Evolutionary conservation across 352 stramenopile genomes (phyloP), one percentile per base, ranked within the genome.

Genomic region (Pythium rishiriense): DNA sequence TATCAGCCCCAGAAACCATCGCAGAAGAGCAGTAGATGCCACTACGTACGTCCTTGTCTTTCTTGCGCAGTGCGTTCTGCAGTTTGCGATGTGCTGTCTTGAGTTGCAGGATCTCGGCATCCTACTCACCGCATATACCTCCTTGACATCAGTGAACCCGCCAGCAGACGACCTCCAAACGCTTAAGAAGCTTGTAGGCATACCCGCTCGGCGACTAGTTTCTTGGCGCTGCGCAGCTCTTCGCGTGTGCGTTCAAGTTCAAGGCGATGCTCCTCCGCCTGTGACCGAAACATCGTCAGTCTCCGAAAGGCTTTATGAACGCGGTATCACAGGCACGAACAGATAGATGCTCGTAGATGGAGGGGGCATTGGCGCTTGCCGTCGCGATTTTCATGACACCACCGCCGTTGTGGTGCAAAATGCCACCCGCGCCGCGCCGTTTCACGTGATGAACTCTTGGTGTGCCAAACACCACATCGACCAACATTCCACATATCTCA

Each of bases 161-260:
- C 33, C 33, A 3, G 11, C 33, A 4, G 11, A 9, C 33, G 33
- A 39, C 33, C 11, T 17, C 11, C 3, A 39, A 39, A 39, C 33
- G 33, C 33, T 10, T 10, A 10, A 5, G 5, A 35, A 35, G 31
- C 9, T 41, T 48, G n/a, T 46, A 22, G 5, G 19, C 24, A 45
- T 49, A 73, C 66, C 41, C 63, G 52, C 35, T 86, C 79, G 4
- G 63, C 56, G 39, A 89, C 39, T 47, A 80, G 70, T 9, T 68
- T 66, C 62, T 87, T 89, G 29, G 65, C 49, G 17, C 64, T 25
- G 3, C 69, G 68, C 11, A 91, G 62, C 31, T 88, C 79, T 42
- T 89, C 74, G 42, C 81, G 82, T 33, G 70, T 74, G 33, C 80
- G 76, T 62, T 91, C 78, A 62, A 74, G 83, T 35, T 89, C 78